Evolutionary conservation across 176 grass and related monocot genomes (phyloP).

Genomic region (Avena sativa): DNA sequence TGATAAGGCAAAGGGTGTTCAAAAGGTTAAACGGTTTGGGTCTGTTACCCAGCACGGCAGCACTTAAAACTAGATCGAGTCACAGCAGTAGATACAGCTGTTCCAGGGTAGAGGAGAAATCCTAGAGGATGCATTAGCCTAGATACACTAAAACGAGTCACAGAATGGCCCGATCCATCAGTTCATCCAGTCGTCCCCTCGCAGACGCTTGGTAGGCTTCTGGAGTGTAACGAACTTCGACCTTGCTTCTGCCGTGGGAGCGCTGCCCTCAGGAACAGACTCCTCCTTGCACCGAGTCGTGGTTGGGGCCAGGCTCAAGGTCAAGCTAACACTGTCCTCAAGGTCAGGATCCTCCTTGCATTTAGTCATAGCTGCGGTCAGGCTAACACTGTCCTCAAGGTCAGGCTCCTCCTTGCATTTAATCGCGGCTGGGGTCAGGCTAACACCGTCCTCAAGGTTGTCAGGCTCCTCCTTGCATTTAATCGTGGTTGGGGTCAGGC

Average conservation of each 20-base stretch:
- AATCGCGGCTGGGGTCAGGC: too few species aligned
- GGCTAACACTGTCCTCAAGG: too few species aligned
- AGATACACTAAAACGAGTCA: background rate
- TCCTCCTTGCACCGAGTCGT: background rate
- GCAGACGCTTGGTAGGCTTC: slow-evolving; percentile 6
- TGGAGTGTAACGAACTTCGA: background rate
- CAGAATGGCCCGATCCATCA: background rate
- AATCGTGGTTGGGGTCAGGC: too few species aligned
- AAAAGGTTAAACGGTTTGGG: background rate
- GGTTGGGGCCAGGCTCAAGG: background rate
- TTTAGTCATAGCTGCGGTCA: too few species aligned
- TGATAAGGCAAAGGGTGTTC: background rate
- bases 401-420: too few species aligned
- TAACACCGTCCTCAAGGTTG: too few species aligned
- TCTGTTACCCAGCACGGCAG: background rate
- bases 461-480: too few species aligned
- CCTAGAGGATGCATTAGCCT: background rate
- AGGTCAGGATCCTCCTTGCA: too few species aligned
- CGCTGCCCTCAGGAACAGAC: background rate
- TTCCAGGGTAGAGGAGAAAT: background rate
- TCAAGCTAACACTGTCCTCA: too few species aligned
- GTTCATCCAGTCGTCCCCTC: background rate
- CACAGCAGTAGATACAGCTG: background rate
- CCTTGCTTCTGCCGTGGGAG: background rate
- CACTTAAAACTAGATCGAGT: background rate